Base-by-base conservation (phyloP, 441 rosid genomes). In the Sinapis alba region DNA sequence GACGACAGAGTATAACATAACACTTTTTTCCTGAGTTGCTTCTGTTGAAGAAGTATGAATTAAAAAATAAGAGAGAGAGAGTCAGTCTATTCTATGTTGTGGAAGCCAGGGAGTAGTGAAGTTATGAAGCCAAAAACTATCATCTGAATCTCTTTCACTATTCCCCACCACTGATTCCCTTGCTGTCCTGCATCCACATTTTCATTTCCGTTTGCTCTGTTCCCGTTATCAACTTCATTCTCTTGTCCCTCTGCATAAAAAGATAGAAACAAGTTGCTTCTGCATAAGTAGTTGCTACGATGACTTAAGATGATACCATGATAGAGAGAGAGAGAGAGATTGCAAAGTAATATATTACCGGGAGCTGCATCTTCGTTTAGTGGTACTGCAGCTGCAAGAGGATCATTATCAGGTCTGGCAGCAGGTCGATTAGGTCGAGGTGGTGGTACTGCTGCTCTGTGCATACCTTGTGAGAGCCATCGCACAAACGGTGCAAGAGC, bases 401-500 rank as follows among this genome's bases (percentile, higher is more conserved):
- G 86, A 66, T 58, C 87, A 83, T 88, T 88, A 73, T 90, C 97
- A 67, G 87, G 89, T 72, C 90, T 80, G 0, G 34, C 83, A 71
- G 87, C 96, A 23, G 93, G 89, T 83, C 93, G 82, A 1, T 89
- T 89, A 56, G 85, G 94, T 51, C 58, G 87, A 72, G 98, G 96
- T 78, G 98, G 98, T 76, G 98, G 98, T 69, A 97, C 88, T 65
- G 97, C 99, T 20, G 95, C 98, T 80, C 99, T 91, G 65, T 88
- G 96, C 98, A 93, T 95, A 73, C 97, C 92, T 80, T 91, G 97
- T 18, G 98, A 90, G 65, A 95, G 94, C 99, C 97, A 88, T 66
- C 88, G 84, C 28, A 93, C 80, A 76, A 95, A 79, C 1, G 99
- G 99, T 36, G 99, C 83, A 34, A 95, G 92, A 67, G 96, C 99